Base-by-base conservation (phyloP, 2,329 filamentous ascomycete genomes). In the Alternaria ventricosa region DNA sequence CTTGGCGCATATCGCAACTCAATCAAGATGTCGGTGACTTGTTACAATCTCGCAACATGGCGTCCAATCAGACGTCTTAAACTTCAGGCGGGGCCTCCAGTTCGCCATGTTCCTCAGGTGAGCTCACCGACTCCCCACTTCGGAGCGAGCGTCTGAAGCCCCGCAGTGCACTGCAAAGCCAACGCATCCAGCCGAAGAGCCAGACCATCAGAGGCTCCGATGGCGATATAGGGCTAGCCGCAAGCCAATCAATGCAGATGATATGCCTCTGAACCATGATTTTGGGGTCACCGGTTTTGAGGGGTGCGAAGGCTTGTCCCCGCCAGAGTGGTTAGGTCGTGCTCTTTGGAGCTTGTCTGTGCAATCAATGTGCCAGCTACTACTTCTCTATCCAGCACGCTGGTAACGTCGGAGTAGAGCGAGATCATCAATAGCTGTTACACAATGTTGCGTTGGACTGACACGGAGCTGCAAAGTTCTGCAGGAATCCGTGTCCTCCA, bases 181-280 rank as follows among this genome's bases (percentile, higher is more conserved):
- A 79, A 71, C 76, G 71, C 76, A 78, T 73, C 68, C 65, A 72
- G 64, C 69, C 74, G 67, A 76, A 69, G 57, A 53, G 46, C 68
- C 61, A 74, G 63, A 67, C 61, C 62, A 61, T 57, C 63, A 70
- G 44, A 50, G 65, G 65, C 58, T 65, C 61, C 59, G 58, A 60
- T 53, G 71, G 66, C 68, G 55, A 60, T 68, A 65, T 69, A 73
- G 58, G 70, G 70, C 68, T 69, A 61, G 55, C 55, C 18, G 44
- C 49, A 61, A 56, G 54, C 72, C 71, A 75, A 78, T 75, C 61
- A 58, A 60, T 43, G 41, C 13, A 22, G n/a, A 18, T 28, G 44
- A 41, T 49, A 55, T 63, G 67, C 69, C 71, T 71, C 49, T 58
- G 56, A 71, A 72, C 67, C 68, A 71, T 71, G 68, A 67, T 63